Evolutionary conservation across 495 filamentous ascomycete genomes (phyloP), one percentile per base, ranked within the genome.

Genomic region (Tuber aestivum): DNA sequence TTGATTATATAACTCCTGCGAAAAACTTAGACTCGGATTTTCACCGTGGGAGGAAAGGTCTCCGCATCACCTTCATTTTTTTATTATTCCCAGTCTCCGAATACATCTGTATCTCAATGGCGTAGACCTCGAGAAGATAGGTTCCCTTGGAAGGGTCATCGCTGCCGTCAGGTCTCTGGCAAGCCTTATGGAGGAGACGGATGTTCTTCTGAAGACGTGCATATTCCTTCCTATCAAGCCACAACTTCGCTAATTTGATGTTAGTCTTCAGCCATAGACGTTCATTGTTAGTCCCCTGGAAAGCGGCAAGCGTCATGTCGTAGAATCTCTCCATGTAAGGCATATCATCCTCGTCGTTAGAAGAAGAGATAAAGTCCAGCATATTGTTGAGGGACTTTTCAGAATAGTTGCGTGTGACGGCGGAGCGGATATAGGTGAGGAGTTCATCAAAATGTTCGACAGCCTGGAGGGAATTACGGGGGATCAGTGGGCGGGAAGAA

Each of bases 361-460:
- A 92, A 16, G 83, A 82, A 0, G 83, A 83, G 82, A 99, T 96
- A 84, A 91, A 97, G 85, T 98, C 97, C 41, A 99, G 93, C 91
- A 99, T 97, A 83, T 97, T 99, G 86, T 97, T 97, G 84, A 99
- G 97, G 16, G 95, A 97, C 84, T 98, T 99, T 84, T 99, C 95
- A 14, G 96, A 97, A 84, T 98, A 97, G 84, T 98, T 99, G 72
- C 95, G 92, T 38, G 96, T 98, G 71, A 98, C 95, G 37, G 95
- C 94, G 40, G 93, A 95, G 83, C 94, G 96, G 85, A 98, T 94
- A 83, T 98, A 99, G 45, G 94, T 98, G 76, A 99, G 90, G 41
- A 99, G 93, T 83, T 98, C 94, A 75, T 88, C 89, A 84, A 97
- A 99, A 82, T 98, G 94, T 85, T 96, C 91, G n/a, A 94, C 89